Base-by-base conservation (phyloP, 495 filamentous ascomycete genomes). In the Paragyromitra xinjiangensis region DNA sequence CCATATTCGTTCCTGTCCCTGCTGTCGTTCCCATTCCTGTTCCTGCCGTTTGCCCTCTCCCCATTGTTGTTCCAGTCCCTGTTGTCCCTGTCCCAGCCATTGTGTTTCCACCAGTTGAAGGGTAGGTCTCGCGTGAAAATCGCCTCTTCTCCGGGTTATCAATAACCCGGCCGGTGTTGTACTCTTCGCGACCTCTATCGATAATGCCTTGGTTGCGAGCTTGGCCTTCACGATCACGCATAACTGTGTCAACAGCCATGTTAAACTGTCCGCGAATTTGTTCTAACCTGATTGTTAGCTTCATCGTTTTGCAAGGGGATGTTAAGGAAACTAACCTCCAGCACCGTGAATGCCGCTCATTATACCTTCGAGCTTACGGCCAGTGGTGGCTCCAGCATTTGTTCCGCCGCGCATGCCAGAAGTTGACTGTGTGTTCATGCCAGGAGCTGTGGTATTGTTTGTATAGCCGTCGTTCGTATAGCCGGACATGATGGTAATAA, bases 251-350 rank as follows among this genome's bases (percentile, higher is more conserved):
- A 5, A 66, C 50, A 3, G 59, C 53, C 51, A 66, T 67, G 26
- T 66, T 77, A 14, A 77, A 77, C 44, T 62, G 69, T 3, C 74
- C 74, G 3, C 69, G 68, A 19, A 73, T 53, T 73, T 77, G 69
- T 40, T 72, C 69, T 73, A n/a, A 14, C 6, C 42, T 16, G 9
- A 44, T 37, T 56, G 3, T 67, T 22, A 73, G 55, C 40, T 2
- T 12, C 0, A 3, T 22, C 24, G n/a, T 19, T 34, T 48, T 12
- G 26, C 44, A 9, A 12, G 14, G 3, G n/a, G 29, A 5, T 2
- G 9, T 19, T 0, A 45, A 44, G n/a, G 22, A 26, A 29, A 22
- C n/a, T 6, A 67, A 73, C 69, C 74, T 6, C 74, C 69, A 22
- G 42, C 39, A 16, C 69, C 74, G 12, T 73, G 69, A 40, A 77